Evolutionary conservation across 495 filamentous ascomycete species (phyloP).

Genomic region (Aspergillus nidulans): DNA sequence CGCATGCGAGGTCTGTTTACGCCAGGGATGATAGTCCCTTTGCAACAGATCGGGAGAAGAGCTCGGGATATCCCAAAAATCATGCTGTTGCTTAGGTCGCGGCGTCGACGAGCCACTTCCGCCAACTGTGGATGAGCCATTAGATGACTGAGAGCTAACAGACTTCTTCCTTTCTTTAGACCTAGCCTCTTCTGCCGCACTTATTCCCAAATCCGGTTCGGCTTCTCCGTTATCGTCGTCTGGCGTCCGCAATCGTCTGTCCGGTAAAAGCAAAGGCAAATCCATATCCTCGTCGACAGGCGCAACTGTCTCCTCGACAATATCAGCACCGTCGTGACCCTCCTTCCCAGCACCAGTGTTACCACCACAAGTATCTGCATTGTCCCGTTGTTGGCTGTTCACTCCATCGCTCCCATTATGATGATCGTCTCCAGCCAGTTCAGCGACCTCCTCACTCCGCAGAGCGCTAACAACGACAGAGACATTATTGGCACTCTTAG

Average conservation of each 20-base stretch:
- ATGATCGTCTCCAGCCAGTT: background rate
- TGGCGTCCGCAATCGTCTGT: background rate
- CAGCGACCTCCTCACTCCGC: background rate
- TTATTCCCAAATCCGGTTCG: background rate
- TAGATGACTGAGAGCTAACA: background rate
- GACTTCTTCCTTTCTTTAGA: background rate
- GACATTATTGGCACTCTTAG: conserved; percentile 14
- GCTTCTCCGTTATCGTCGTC: background rate
- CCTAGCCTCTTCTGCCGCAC: background rate
- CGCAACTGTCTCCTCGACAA: background rate
- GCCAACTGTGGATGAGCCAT: conserved; percentile 1
- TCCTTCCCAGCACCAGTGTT: background rate
- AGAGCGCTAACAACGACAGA: conserved; percentile 4
- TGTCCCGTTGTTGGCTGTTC: background rate
- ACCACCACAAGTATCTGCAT: background rate
- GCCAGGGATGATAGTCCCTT: conserved; percentile 15
- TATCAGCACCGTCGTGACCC: background rate
- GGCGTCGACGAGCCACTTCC: conserved; percentile 16
- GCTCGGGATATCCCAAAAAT: conserved; percentile 21
- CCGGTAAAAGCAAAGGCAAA: background rate
- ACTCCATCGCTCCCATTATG: background rate
- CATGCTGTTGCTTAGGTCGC: conserved; percentile 4
- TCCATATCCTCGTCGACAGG: background rate
- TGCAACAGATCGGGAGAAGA: conserved; percentile 37
- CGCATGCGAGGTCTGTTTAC: conserved; percentile 5